phyloP scores from a whole-genome alignment of 2,329 filamentous ascomycete genomes.

The Ascochyta pisi region DNA sequence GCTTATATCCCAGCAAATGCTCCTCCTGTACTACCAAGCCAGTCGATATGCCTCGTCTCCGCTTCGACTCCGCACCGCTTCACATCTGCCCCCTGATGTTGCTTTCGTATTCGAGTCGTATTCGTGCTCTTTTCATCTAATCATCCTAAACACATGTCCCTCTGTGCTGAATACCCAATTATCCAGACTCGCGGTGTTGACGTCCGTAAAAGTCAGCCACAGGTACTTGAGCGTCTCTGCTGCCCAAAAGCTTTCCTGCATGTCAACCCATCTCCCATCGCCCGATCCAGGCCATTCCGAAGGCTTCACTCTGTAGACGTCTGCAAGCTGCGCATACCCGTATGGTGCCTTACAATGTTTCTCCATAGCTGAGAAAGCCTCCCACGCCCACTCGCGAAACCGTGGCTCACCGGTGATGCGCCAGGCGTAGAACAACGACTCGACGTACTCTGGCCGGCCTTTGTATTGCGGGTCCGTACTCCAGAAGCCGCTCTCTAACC shows the following conservation, averaged over 20 bases:
- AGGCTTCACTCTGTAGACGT: slow-evolving; percentile 39
- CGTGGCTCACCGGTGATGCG: slow-evolving; percentile 50
- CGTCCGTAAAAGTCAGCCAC: slow-evolving; percentile 49
- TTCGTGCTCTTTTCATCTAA: slow-evolving; percentile 29
- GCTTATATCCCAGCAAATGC: not conserved
- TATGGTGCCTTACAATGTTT: slow-evolving; percentile 48
- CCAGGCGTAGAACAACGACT: slow-evolving; percentile 51
- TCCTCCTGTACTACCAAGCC: not conserved
- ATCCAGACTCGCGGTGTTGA: slow-evolving; percentile 48
- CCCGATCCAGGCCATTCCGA: slow-evolving; percentile 30
- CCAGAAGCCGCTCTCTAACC: slow-evolving; percentile 44
- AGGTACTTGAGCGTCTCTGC: slow-evolving; percentile 53
- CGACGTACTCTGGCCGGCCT: slow-evolving; percentile 51
- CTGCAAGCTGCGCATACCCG: slow-evolving; percentile 48
- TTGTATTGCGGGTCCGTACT: slow-evolving; percentile 40
- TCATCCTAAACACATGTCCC: slow-evolving; percentile 51
- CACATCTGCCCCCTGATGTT: not conserved
- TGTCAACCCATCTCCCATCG: slow-evolving; percentile 42
- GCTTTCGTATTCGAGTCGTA: not conserved
- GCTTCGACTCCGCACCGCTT: not conserved
- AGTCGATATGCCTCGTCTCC: no score
- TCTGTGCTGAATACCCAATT: slow-evolving; percentile 55
- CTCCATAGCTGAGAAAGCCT: slow-evolving; percentile 48
- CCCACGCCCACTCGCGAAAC: slow-evolving; percentile 53
- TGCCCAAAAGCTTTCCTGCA: slow-evolving; percentile 50